Percentiles rank a stretch among this genome's conserved stretches.
Conservation (phyloP, 352 stramenopile species). For the Pythium monospermum region DNA sequence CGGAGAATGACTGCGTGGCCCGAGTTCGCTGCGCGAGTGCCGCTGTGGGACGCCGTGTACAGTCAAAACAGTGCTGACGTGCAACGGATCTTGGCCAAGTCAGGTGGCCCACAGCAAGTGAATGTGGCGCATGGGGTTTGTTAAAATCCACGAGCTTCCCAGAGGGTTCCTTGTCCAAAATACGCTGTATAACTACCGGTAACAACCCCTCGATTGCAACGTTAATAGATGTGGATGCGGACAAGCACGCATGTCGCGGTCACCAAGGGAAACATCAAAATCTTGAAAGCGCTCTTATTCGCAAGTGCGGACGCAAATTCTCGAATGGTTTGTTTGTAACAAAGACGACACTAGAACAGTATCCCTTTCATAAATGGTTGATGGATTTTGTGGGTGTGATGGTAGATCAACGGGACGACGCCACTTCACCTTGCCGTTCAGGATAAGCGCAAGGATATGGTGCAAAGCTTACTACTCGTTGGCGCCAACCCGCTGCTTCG, state of each 20-base stretch:
- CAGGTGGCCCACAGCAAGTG: slow-evolving; percentile 29
- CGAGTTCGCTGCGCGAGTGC: slow-evolving; percentile 32
- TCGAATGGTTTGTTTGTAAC: slow-evolving; percentile 27
- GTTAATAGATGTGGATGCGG: slow-evolving; percentile 53
- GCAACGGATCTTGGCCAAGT: slow-evolving; percentile 37
- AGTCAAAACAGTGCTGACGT: slow-evolving; percentile 25
- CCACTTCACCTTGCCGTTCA: slow-evolving; percentile 52
- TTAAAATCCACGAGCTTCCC: no score
- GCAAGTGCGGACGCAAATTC: slow-evolving; percentile 36
- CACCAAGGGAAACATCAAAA: slow-evolving; percentile 41
- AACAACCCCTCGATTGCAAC: no score
- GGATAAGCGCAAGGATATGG: slow-evolving; percentile 41
- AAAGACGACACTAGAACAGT: background rate
- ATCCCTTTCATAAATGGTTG: no score
- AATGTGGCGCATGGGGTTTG: slow-evolving; percentile 49
- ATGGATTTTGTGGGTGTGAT: no score
- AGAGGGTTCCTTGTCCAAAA: no score
- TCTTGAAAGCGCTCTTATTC: slow-evolving; percentile 54
- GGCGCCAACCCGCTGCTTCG: slow-evolving; percentile 51
- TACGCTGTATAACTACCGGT: no score
- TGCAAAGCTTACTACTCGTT: slow-evolving; percentile 51
- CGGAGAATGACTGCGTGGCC: slow-evolving; percentile 33
- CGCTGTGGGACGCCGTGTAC: slow-evolving; percentile 66
- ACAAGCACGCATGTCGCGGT: slow-evolving; percentile 60
- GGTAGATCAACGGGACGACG: slow-evolving; percentile 59